A percentile compares a stretch with the other conserved stretches of the same genome.
These are phyloP conservation scores for Prunus padus DNA, from an alignment of 306 rosid genomes.

Conservation along the genomic window DNA sequence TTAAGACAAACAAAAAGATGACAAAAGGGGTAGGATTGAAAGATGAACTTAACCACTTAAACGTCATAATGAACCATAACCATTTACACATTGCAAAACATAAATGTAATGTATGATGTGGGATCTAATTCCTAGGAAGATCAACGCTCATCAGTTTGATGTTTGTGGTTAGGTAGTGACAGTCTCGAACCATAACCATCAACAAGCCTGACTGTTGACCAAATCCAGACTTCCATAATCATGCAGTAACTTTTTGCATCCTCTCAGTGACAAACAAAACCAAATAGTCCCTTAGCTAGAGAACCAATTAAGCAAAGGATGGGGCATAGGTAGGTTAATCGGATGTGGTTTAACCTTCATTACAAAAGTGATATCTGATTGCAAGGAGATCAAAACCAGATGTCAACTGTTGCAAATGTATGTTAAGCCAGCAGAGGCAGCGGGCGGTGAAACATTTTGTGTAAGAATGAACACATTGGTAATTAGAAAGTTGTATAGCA, in stretches of 20 bases:
- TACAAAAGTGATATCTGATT: background rate
- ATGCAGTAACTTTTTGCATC: background rate
- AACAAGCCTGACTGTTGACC: background rate
- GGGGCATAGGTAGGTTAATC: background rate
- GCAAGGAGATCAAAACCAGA: background rate
- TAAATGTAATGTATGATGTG: background rate
- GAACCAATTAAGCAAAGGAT: background rate
- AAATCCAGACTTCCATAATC: background rate
- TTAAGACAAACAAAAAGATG: background rate
- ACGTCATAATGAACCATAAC: background rate
- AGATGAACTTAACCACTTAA: background rate
- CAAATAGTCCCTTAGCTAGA: background rate
- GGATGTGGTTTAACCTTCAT: background rate
- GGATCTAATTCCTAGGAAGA: background rate
- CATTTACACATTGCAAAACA: background rate
- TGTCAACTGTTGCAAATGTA: background rate
- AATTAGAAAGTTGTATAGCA: background rate
- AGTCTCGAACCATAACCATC: background rate
- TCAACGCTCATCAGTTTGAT: background rate
- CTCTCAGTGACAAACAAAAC: background rate
- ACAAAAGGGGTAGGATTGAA: background rate
- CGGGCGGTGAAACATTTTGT: background rate
- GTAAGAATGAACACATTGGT: background rate
- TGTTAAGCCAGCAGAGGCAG: background rate
- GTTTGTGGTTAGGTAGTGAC: no score